Conservation (phyloP, 139 green algal species). For the Tetradesmus obliquus region DNA sequence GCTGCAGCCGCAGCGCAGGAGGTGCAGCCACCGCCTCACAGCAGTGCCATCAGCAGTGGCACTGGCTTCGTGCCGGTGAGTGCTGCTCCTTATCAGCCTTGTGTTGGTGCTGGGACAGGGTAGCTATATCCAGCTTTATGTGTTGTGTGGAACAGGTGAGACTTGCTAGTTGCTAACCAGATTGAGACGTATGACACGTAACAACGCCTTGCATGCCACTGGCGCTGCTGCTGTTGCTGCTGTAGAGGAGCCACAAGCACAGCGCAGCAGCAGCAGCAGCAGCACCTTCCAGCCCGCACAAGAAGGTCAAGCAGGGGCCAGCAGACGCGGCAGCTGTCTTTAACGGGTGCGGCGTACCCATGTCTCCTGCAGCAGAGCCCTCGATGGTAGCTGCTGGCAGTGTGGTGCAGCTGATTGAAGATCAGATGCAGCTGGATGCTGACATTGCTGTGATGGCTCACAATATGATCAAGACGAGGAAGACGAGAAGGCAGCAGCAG, state of each 20-base stretch:
- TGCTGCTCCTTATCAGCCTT: not conserved
- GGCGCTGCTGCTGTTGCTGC: not conserved
- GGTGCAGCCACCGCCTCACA: not conserved
- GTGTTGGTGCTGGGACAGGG: not conserved
- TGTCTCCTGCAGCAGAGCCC: not conserved
- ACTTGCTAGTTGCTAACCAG: not conserved
- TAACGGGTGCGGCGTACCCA: not conserved
- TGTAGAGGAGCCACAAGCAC: too few species aligned
- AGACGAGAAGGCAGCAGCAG: too few species aligned
- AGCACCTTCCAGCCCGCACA: not conserved
- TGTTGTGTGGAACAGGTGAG: too few species aligned
- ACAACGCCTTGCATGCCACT: not conserved
- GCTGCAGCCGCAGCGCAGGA: not conserved
- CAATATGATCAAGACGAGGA: too few species aligned
- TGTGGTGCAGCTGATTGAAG: too few species aligned
- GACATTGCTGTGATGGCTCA: too few species aligned
- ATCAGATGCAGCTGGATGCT: too few species aligned
- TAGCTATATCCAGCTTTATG: too few species aligned
- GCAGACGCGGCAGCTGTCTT: not conserved
- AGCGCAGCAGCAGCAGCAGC: not conserved
- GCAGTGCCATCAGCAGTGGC: not conserved
- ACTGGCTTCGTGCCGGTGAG: not conserved
- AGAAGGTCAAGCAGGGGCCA: too few species aligned
- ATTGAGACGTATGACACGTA: not conserved
- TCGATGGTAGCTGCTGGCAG: too few species aligned